phyloP scores from a whole-genome alignment of 495 filamentous ascomycete species.

The Oidiodendron maius region DNA sequence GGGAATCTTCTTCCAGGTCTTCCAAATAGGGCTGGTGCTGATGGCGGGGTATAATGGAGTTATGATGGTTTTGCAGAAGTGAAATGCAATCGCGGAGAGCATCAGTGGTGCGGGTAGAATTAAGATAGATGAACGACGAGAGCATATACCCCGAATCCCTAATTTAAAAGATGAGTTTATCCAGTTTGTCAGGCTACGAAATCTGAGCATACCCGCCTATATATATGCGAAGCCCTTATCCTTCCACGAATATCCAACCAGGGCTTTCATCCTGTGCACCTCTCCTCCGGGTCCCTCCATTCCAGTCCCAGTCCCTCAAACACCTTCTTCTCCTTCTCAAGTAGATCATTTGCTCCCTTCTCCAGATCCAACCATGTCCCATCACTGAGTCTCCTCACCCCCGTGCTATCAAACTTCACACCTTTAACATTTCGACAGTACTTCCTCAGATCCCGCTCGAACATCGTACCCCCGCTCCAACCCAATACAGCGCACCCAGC shows the following conservation, averaged over 20 bases:
- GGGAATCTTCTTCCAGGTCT: slow-evolving; percentile 33
- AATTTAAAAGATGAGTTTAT: no score
- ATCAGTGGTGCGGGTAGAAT: no score
- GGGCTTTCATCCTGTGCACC: slow-evolving; percentile 53
- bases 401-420: slow-evolving; percentile 90
- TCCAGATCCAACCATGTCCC: slow-evolving; percentile 62
- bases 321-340: slow-evolving; percentile 59
- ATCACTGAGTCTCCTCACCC: slow-evolving; percentile 60
- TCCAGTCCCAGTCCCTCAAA: slow-evolving; percentile 74
- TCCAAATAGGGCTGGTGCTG: slow-evolving; percentile 39
- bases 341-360: slow-evolving; percentile 32
- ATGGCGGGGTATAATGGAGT: slow-evolving; percentile 29
- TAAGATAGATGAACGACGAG: no score
- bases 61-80: slow-evolving; percentile 18
- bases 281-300: slow-evolving; percentile 66
- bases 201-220: no score
- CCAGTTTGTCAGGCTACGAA: no score
- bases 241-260: neutral
- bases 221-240: no score
- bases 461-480: slow-evolving; percentile 86
- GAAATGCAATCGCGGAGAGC: no score
- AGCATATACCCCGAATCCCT: no score
- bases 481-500: slow-evolving; percentile 82
- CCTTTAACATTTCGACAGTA: slow-evolving; percentile 67
- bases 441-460: slow-evolving; percentile 76